Evolutionary conservation across 805 yeast species (phyloP).

Genomic region (Candida broadrunensis): DNA sequence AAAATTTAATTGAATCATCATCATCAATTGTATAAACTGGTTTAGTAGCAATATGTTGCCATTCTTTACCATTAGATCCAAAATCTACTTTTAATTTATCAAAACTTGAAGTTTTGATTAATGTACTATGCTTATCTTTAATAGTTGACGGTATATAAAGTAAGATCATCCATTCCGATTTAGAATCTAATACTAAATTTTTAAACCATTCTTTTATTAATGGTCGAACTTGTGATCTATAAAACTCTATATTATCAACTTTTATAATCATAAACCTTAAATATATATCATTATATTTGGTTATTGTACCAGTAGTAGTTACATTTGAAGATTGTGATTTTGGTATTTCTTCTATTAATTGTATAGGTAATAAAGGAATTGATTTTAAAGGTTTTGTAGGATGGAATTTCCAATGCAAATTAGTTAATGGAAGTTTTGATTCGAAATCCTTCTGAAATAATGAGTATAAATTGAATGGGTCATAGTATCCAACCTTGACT

Average conservation of each 20-base stretch:
- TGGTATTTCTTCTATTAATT: slow-evolving; percentile 58
- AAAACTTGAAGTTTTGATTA: slow-evolving; percentile 45
- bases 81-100: slow-evolving; percentile 59
- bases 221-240: slow-evolving; percentile 78
- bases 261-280: slow-evolving; percentile 67
- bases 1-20: not conserved
- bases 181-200: slow-evolving; percentile 29
- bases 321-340: slow-evolving; percentile 11
- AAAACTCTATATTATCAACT: slow-evolving; percentile 66
- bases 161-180: slow-evolving; percentile 57
- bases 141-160: slow-evolving; percentile 43
- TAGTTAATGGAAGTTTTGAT: slow-evolving; percentile 52
- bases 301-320: slow-evolving; percentile 23
- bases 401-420: slow-evolving; percentile 64
- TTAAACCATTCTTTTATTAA: slow-evolving; percentile 78
- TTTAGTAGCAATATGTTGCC: slow-evolving; percentile 6
- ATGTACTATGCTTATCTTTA: slow-evolving; percentile 30
- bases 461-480: slow-evolving; percentile 64
- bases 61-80: slow-evolving; percentile 37
- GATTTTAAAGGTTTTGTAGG: slow-evolving; percentile 56
- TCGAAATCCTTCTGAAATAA: slow-evolving; percentile 42
- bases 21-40: slow-evolving; percentile 3
- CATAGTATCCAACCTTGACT: slow-evolving; percentile 58
- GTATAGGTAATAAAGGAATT: slow-evolving; percentile 55
- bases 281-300: slow-evolving; percentile 24